phyloP scores from a whole-genome alignment of 768 basidiomycete genomes.

The Phylloporus sp. region DNA sequence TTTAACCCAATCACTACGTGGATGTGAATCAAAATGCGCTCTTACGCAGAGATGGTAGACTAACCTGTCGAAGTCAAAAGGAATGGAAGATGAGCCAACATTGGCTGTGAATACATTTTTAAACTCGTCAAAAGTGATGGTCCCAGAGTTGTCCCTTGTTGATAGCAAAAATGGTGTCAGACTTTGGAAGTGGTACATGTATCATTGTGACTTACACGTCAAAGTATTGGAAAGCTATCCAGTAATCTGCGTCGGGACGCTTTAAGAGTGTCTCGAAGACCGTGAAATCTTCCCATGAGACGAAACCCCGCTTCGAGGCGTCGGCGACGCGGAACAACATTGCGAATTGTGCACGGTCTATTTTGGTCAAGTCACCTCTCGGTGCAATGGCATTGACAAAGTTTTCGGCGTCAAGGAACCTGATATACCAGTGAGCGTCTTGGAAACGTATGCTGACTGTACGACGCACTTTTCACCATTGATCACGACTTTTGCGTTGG shows the following conservation, averaged over 20 bases:
- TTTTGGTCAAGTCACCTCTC: conserved; percentile 75
- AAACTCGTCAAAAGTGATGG: conserved; percentile 92
- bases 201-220: conserved; percentile 66
- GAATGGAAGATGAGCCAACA: conserved; percentile 72
- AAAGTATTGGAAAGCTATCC: conserved; percentile 94
- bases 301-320: conserved; percentile 62
- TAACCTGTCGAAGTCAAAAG: conserved; percentile 93
- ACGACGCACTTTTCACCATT: conserved; percentile 76
- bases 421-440: conserved; percentile 29
- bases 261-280: conserved; percentile 93
- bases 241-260: conserved; percentile 94
- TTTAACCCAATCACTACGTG: conserved; percentile 85
- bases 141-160: conserved; percentile 80
- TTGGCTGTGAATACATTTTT: conserved; percentile 85
- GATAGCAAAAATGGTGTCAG: conserved; percentile 6
- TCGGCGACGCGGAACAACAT: conserved; percentile 90
- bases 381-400: conserved; percentile 97
- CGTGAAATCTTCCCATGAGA: conserved; percentile 94
- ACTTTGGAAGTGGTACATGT: background rate
- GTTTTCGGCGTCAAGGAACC: conserved; percentile 79
- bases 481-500: conserved; percentile 65
- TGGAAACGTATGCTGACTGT: conserved; percentile 15
- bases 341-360: conserved; percentile 82
- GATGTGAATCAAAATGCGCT: conserved; percentile 1
- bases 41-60: conserved; percentile 8